phyloP scores from a whole-genome alignment of 2,329 filamentous ascomycete genomes.

The Coniochaeta sp. region DNA sequence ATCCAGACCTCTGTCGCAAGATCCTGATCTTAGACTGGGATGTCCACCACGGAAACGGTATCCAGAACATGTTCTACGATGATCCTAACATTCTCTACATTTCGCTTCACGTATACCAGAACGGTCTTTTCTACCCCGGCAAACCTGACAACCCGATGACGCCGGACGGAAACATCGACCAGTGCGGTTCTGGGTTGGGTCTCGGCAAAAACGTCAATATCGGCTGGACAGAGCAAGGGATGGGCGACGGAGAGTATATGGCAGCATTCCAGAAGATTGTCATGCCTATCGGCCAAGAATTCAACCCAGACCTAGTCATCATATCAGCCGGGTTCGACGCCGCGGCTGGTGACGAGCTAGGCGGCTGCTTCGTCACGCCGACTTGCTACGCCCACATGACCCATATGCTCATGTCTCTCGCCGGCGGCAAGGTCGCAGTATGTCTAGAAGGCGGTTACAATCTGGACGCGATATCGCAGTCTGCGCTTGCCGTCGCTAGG shows the following conservation, averaged over 20 bases:
- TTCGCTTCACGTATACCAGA: constrained; percentile 81
- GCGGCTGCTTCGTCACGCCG: constrained; percentile 87
- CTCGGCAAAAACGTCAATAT: constrained; percentile 60
- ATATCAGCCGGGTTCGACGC: constrained; percentile 96
- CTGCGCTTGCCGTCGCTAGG: constrained; percentile 81
- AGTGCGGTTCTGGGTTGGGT: constrained; percentile 47
- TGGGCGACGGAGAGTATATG: constrained; percentile 96
- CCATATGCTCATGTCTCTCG: constrained; percentile 95
- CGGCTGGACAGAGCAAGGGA: constrained; percentile 62
- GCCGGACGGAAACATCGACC: constrained; percentile 54
- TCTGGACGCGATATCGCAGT: constrained; percentile 83
- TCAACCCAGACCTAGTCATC: constrained; percentile 89
- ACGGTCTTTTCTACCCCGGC: constrained; percentile 80
- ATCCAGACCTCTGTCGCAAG: constrained; percentile 75
- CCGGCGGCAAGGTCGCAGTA: constrained; percentile 81
- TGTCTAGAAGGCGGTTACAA: constrained; percentile 97
- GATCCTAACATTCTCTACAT: constrained; percentile 95
- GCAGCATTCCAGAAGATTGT: constrained; percentile 93
- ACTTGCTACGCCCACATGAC: constrained; percentile 97
- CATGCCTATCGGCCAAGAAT: constrained; percentile 93
- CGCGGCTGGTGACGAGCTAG: constrained; percentile 85
- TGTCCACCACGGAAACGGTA: constrained; percentile 77
- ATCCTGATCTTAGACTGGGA: constrained; percentile 92
- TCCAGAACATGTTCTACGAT: constrained; percentile 92
- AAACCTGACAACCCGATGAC: constrained; percentile 48